phyloP scores from a whole-genome alignment of 2,329 filamentous ascomycete species.

The Thermothelomyces thermophilus region DNA sequence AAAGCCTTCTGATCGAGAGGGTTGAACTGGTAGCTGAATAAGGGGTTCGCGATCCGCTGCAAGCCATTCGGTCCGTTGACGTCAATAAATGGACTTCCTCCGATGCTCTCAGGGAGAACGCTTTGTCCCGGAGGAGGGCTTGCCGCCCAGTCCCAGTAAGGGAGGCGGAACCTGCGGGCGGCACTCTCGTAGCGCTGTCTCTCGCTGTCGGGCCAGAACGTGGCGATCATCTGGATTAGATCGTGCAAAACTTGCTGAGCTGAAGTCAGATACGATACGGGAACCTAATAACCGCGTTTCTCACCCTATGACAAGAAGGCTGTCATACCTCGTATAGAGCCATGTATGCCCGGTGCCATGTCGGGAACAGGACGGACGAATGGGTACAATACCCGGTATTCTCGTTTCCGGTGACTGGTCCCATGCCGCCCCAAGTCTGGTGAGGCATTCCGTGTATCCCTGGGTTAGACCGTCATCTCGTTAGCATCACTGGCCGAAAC shows the following conservation, averaged over 20 bases:
- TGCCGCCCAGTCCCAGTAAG: slow-evolving; percentile 55
- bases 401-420: slow-evolving; percentile 43
- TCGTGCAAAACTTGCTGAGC: slow-evolving; percentile 35
- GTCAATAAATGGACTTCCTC: slow-evolving; percentile 36
- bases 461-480: slow-evolving; percentile 29
- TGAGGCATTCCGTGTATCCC: slow-evolving; percentile 76
- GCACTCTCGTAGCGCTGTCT: slow-evolving; percentile 45
- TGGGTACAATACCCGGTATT: slow-evolving; percentile 71
- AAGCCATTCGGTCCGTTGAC: slow-evolving; percentile 50
- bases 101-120: slow-evolving; percentile 43
- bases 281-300: neutral
- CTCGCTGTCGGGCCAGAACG: slow-evolving; percentile 41
- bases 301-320: neutral
- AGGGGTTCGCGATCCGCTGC: slow-evolving; percentile 54
- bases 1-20: slow-evolving; percentile 52
- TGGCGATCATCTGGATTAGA: slow-evolving; percentile 38
- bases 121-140: slow-evolving; percentile 42
- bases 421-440: slow-evolving; percentile 46
- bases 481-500: neutral
- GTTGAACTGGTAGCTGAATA: slow-evolving; percentile 55
- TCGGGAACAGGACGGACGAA: slow-evolving; percentile 65
- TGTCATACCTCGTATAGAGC: slow-evolving; percentile 48
- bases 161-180: slow-evolving; percentile 46
- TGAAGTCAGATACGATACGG: slow-evolving; percentile 8
- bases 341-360: slow-evolving; percentile 81